Percentiles rank a stretch among this genome's conserved stretches.
Evolutionary conservation across 1,284 basidiomycete genomes (phyloP).

Genomic region (Amylostereum areolatum): DNA sequence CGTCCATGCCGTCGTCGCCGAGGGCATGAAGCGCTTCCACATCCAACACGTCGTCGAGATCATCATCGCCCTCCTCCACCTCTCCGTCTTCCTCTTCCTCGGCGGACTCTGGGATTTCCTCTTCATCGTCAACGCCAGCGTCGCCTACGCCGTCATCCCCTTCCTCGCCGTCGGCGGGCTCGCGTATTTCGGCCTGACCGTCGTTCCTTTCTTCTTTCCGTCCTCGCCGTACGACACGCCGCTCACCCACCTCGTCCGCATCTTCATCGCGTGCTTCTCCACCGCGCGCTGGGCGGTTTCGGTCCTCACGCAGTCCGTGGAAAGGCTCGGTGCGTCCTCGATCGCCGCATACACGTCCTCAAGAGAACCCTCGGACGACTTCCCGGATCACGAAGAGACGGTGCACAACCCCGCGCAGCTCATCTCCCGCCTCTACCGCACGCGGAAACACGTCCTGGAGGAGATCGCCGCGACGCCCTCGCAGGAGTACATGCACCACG

Average conservation of each 20-base stretch:
- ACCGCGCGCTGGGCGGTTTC: too few relatives aligned
- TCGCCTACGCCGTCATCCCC: not conserved
- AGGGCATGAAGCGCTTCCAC: not conserved
- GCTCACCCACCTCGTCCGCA: not conserved
- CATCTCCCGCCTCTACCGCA: too few relatives aligned
- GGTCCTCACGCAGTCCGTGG: too few relatives aligned
- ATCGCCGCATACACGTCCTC: too few relatives aligned
- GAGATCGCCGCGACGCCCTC: too few relatives aligned
- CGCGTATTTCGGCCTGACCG: not conserved
- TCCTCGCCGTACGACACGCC: conserved; percentile 5
- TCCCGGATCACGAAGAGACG: too few relatives aligned
- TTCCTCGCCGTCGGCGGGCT: not conserved
- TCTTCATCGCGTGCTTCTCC: too few relatives aligned
- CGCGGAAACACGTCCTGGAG: too few relatives aligned
- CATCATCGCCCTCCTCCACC: not conserved
- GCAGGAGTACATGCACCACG: too few relatives aligned
- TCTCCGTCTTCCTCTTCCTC: conserved; percentile 2
- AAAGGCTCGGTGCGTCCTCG: too few relatives aligned
- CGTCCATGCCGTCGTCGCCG: not conserved
- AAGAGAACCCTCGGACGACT: too few relatives aligned
- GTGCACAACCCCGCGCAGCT: too few relatives aligned
- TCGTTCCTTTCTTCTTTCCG: not conserved
- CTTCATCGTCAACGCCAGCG: not conserved
- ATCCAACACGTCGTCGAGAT: not conserved
- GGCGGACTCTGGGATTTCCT: conserved; percentile 1